These are phyloP conservation scores for Cordyceps javanica DNA, from an alignment of 2,329 filamentous ascomycete species.

Conservation along the genomic window DNA sequence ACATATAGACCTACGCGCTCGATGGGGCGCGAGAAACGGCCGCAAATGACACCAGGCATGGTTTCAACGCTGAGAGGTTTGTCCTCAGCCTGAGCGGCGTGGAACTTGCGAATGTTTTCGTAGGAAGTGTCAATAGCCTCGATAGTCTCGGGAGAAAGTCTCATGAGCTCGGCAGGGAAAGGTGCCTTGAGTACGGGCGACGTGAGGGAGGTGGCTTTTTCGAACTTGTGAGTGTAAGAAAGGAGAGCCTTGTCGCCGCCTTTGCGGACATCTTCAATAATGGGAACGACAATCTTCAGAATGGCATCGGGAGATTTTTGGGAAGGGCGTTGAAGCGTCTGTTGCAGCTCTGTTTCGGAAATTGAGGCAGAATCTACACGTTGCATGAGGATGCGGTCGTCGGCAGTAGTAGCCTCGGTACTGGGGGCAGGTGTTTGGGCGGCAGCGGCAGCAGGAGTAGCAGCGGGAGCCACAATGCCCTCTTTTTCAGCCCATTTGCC, in stretches of 20 bases:
- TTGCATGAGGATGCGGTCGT: constrained; percentile 71
- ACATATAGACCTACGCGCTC: constrained; percentile 96
- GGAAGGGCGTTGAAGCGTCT: constrained; percentile 79
- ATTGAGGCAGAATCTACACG: constrained; percentile 65
- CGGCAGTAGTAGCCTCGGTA: constrained; percentile 25
- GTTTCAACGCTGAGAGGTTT: constrained; percentile 84
- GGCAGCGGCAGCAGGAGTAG: constrained; percentile 24
- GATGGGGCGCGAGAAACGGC: constrained; percentile 85
- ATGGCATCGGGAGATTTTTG: constrained; percentile 94
- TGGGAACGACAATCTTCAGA: constrained; percentile 82
- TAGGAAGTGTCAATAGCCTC: constrained; percentile 91
- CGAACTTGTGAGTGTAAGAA: constrained; percentile 95
- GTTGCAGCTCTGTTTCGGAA: constrained; percentile 57
- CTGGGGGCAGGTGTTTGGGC: constrained; percentile 27
- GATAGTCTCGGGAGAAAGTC: constrained; percentile 74
- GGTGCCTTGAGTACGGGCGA: constrained; percentile 87
- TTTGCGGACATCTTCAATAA: constrained; percentile 78
- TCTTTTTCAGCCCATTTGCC: constrained; percentile 84
- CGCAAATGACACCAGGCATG: constrained; percentile 95
- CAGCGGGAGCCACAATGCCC: constrained; percentile 48
- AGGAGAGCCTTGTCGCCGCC: constrained; percentile 84
- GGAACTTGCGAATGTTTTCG: constrained; percentile 92
- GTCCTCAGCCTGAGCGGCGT: constrained; percentile 81
- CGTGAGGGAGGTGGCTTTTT: constrained; percentile 85
- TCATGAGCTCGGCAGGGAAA: constrained; percentile 80